phyloP scores from a whole-genome alignment of 768 basidiomycete species.

The Fomitopsis serialis region DNA sequence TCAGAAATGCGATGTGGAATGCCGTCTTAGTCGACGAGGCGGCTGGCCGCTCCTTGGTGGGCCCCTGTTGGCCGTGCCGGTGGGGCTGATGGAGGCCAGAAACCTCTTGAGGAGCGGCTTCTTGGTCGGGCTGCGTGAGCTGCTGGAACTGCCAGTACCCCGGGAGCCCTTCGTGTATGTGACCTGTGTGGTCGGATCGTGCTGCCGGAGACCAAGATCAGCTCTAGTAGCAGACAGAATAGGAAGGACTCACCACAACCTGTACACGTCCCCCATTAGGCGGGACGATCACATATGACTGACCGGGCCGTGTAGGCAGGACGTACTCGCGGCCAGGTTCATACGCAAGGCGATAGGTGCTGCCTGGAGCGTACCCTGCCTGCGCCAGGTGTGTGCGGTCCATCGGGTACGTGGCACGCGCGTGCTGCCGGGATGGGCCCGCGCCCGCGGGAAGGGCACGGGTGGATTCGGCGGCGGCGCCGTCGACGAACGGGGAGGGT shows the following conservation, averaged over 20 bases:
- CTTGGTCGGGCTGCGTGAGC: neutral
- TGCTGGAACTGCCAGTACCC: neutral
- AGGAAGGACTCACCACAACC: constrained; percentile 9
- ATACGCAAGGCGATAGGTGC: neutral
- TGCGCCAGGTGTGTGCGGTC: constrained; percentile 7
- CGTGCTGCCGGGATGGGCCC: neutral
- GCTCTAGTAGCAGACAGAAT: neutral
- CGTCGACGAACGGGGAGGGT: neutral
- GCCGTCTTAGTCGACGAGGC: neutral
- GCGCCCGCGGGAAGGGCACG: neutral
- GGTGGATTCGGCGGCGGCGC: neutral
- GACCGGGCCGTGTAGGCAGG: constrained; percentile 19
- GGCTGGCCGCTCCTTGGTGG: neutral
- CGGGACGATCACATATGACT: constrained; percentile 21
- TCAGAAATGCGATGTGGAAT: neutral
- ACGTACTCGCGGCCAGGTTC: constrained; percentile 11
- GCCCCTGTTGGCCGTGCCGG: neutral
- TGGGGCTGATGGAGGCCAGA: neutral
- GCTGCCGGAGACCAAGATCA: neutral
- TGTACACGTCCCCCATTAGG: constrained; percentile 18
- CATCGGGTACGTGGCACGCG: neutral
- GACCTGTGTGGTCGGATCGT: neutral
- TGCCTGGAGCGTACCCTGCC: constrained; percentile 1
- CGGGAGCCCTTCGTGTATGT: neutral
- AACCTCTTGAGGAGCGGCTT: neutral